Conservation (phyloP, 2,329 filamentous ascomycete genomes). For the Monilinia polystroma region DNA sequence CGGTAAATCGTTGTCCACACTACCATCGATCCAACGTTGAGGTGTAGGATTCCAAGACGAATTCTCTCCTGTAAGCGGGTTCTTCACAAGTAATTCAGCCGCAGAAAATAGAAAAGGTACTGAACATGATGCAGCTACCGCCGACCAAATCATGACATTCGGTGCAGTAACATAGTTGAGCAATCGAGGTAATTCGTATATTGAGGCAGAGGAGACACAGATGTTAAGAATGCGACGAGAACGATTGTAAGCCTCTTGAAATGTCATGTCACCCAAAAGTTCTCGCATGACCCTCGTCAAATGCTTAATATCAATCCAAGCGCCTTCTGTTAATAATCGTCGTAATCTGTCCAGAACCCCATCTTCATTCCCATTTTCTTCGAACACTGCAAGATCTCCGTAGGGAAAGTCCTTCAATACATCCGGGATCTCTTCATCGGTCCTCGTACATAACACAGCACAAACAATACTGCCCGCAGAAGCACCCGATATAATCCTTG, state of each 20-base stretch:
- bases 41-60: constrained; percentile 83
- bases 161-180: constrained; percentile 93
- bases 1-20: constrained; percentile 89
- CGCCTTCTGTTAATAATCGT: constrained; percentile 75
- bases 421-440: constrained; percentile 60
- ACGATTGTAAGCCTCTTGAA: constrained; percentile 94
- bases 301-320: constrained; percentile 81
- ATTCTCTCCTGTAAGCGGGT: constrained; percentile 74
- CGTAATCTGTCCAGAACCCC: constrained; percentile 67
- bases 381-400: constrained; percentile 64
- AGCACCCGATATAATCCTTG: constrained; percentile 66
- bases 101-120: constrained; percentile 84
- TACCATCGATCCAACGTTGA: constrained; percentile 89
- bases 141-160: constrained; percentile 94
- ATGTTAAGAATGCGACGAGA: constrained; percentile 91
- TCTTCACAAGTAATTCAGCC: constrained; percentile 77
- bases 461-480: constrained; percentile 70
- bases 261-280: constrained; percentile 85
- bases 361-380: constrained; percentile 56
- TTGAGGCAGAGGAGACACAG: constrained; percentile 81
- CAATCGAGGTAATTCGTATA: constrained; percentile 82
- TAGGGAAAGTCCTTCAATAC: constrained; percentile 59
- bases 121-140: constrained; percentile 92
- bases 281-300: constrained; percentile 77
- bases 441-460: constrained; percentile 61